These are phyloP conservation scores for Mycena filopes DNA, from an alignment of 768 basidiomycete species.

Conservation along the genomic window DNA sequence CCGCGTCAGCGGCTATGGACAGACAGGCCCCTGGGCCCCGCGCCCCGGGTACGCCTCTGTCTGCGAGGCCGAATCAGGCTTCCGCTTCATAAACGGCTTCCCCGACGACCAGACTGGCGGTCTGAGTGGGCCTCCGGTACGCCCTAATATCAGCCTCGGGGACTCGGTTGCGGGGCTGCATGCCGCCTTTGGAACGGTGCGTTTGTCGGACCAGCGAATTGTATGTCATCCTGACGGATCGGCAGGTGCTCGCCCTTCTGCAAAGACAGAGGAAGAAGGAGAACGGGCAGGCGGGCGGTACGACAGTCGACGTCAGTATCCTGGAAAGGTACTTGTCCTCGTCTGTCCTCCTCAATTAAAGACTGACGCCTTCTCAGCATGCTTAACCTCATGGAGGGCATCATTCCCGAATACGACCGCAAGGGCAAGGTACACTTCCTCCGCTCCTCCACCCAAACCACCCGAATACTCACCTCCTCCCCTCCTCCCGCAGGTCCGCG, in stretches of 20 bases:
- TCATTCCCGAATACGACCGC: slow-evolving; percentile 80
- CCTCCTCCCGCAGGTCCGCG: slow-evolving; percentile 65
- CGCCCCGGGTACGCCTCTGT: slow-evolving; percentile 80
- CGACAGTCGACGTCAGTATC: slow-evolving; percentile 81
- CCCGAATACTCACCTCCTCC: background rate
- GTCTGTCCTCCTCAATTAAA: background rate
- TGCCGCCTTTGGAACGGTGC: slow-evolving; percentile 78
- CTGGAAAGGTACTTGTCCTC: slow-evolving; percentile 63
- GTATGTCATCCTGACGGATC: background rate
- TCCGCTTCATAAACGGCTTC: slow-evolving; percentile 77
- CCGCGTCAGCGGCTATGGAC: slow-evolving; percentile 82
- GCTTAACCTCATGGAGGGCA: slow-evolving; percentile 82
- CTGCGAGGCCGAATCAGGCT: slow-evolving; percentile 81
- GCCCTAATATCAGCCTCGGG: slow-evolving; percentile 79
- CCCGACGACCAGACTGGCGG: slow-evolving; percentile 63
- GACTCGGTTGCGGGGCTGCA: slow-evolving; percentile 79
- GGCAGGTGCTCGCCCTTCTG: slow-evolving; percentile 70
- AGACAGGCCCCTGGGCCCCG: slow-evolving; percentile 78
- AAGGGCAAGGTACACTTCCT: slow-evolving; percentile 63
- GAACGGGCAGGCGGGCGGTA: slow-evolving; percentile 48
- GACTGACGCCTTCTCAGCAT: slow-evolving; percentile 54
- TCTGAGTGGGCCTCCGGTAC: slow-evolving; percentile 69
- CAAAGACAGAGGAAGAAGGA: slow-evolving; percentile 50
- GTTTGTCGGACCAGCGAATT: slow-evolving; percentile 17
- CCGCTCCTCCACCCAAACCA: background rate